These are phyloP conservation scores for Suillus lakei DNA, from an alignment of 768 basidiomycete species.

Conservation along the genomic window DNA sequence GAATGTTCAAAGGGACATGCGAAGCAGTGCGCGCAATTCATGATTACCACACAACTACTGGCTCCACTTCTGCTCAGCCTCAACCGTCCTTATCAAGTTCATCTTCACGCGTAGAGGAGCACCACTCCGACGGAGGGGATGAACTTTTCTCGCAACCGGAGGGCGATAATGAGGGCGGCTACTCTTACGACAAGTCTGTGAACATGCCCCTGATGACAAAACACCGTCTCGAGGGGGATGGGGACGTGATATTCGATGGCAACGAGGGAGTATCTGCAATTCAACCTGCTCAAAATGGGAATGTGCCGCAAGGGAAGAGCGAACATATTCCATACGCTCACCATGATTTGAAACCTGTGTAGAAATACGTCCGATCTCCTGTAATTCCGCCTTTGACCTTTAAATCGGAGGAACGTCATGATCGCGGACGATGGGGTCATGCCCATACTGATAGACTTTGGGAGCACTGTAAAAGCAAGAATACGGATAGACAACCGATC, in stretches of 20 bases:
- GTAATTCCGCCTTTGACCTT: conserved; percentile 5
- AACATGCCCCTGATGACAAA: conserved; percentile 66
- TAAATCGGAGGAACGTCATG: conserved; percentile 84
- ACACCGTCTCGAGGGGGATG: conserved; percentile 53
- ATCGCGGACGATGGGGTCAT: conserved; percentile 83
- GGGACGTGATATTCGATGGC: conserved; percentile 76
- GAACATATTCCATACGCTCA: conserved; percentile 92
- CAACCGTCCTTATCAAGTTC: conserved; percentile 27
- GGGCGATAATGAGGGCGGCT: conserved; percentile 74
- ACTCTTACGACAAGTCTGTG: conserved; percentile 61
- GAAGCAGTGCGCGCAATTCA: conserved; percentile 96
- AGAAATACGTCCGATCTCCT: conserved; percentile 31
- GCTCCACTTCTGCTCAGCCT: conserved; percentile 25
- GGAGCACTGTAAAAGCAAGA: conserved; percentile 86
- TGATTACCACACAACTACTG: conserved; percentile 65
- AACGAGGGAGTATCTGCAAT: conserved; percentile 67
- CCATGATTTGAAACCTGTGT: conserved; percentile 96
- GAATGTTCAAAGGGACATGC: conserved; percentile 93
- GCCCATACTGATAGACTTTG: conserved; percentile 98
- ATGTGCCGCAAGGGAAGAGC: conserved; percentile 39
- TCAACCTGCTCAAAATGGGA: conserved; percentile 44
- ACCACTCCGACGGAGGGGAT: conserved; percentile 57
- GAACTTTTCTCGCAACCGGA: conserved; percentile 79
- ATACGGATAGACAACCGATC: conserved; percentile 81
- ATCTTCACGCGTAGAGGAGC: conserved; percentile 24